phyloP scores from a whole-genome alignment of 305 asterid species.

The Fraxinus sp. region DNA sequence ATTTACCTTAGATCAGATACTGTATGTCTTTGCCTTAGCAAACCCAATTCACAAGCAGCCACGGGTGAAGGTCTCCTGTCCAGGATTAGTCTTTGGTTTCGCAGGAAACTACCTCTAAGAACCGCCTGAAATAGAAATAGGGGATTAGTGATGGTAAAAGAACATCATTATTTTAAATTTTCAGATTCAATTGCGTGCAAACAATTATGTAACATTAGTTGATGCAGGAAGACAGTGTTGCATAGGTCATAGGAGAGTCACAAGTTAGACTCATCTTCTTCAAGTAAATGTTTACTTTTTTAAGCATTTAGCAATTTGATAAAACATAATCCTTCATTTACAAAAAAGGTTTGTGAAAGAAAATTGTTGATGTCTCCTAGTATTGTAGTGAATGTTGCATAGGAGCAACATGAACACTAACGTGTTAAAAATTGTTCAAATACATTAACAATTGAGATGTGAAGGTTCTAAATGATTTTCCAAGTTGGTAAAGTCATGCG shows the following conservation, averaged over 20 bases:
- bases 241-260: neutral
- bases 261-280: neutral
- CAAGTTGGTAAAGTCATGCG: neutral
- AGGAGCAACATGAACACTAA: neutral
- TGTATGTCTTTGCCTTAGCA: constrained; percentile 69
- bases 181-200: constrained; percentile 3
- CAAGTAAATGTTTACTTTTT: neutral
- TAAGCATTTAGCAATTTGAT: neutral
- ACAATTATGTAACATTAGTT: neutral
- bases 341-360: neutral
- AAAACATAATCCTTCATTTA: neutral
- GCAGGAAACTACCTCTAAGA: constrained; percentile 77
- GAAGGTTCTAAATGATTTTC: neutral
- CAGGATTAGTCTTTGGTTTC: constrained; percentile 41
- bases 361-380: neutral
- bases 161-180: neutral
- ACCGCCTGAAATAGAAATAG: constrained; percentile 53
- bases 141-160: constrained; percentile 12
- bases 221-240: neutral
- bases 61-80: constrained; percentile 53
- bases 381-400: neutral
- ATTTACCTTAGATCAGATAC: constrained; percentile 64
- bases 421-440: neutral
- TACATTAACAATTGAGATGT: neutral
- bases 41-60: constrained; percentile 71